phyloP scores from a whole-genome alignment of 805 yeast species.

The Pichia occidentalis region DNA sequence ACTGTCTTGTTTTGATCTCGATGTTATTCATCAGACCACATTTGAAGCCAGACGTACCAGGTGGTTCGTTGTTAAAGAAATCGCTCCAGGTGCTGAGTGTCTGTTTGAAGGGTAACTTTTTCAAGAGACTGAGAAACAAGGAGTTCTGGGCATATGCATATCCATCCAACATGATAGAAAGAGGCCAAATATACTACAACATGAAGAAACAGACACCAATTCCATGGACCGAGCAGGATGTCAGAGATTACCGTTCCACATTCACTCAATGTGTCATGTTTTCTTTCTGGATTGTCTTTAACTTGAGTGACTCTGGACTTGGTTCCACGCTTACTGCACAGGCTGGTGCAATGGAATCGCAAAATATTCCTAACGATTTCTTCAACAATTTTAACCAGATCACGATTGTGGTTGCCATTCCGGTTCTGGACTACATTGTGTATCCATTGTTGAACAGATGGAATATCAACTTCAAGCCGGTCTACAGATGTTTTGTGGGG shows the following conservation, averaged over 20 bases:
- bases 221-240: slow-evolving; percentile 38
- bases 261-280: slow-evolving; percentile 41
- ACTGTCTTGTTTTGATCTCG: slow-evolving; percentile 44
- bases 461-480: slow-evolving; percentile 39
- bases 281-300: slow-evolving; percentile 34
- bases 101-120: slow-evolving; percentile 37
- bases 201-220: slow-evolving; percentile 30
- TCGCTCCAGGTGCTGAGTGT: slow-evolving; percentile 36
- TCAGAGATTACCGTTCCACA: slow-evolving; percentile 39
- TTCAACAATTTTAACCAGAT: slow-evolving; percentile 49
- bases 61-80: slow-evolving; percentile 43
- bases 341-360: slow-evolving; percentile 46
- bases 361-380: slow-evolving; percentile 52
- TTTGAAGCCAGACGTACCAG: slow-evolving; percentile 31
- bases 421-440: slow-evolving; percentile 41
- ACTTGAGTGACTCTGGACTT: slow-evolving; percentile 42
- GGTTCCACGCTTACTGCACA: slow-evolving; percentile 44
- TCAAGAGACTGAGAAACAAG: slow-evolving; percentile 34
- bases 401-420: slow-evolving; percentile 45
- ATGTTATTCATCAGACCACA: slow-evolving; percentile 32
- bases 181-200: slow-evolving; percentile 34
- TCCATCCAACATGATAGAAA: slow-evolving; percentile 37
- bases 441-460: slow-evolving; percentile 41
- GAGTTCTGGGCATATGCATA: slow-evolving; percentile 45
- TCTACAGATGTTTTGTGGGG: slow-evolving; percentile 40